Evolutionary conservation across 805 yeast genomes (phyloP).

Genomic region (Candida anglica): DNA sequence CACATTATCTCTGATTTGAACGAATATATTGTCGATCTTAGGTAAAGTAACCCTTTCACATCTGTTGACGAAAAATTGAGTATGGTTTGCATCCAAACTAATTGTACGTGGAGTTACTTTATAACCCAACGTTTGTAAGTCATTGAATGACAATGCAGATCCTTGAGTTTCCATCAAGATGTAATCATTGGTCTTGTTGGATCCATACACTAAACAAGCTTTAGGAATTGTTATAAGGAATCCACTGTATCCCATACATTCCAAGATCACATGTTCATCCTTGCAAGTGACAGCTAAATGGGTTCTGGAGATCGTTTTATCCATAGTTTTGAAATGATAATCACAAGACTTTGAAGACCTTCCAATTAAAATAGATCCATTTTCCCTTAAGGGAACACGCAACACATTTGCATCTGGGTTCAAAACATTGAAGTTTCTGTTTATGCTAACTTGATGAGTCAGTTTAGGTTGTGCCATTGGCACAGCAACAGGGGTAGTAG

Average conservation of each 20-base stretch:
- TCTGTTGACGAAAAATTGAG: conserved; percentile 55
- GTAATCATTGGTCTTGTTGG: conserved; percentile 17
- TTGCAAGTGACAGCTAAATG: conserved; percentile 54
- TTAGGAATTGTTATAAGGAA: conserved; percentile 62
- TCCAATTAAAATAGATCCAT: conserved; percentile 48
- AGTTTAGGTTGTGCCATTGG: conserved; percentile 1
- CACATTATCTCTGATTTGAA: conserved; percentile 72
- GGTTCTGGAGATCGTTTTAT: conserved; percentile 61
- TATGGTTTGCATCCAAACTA: conserved; percentile 36
- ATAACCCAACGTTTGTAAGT: conserved; percentile 7
- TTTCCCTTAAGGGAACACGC: conserved; percentile 36
- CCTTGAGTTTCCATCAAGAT: conserved; percentile 10
- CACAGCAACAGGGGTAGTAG: no score
- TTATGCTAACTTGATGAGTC: conserved; percentile 15
- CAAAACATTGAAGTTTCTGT: conserved; percentile 32
- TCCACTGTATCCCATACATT: conserved; percentile 84
- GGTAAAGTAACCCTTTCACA: conserved; percentile 68
- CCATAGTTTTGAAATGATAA: conserved; percentile 42
- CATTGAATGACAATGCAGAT: conserved; percentile 7
- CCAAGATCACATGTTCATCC: conserved; percentile 43
- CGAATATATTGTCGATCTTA: conserved; percentile 51
- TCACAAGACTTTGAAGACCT: conserved; percentile 64
- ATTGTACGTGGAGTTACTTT: conserved; percentile 28
- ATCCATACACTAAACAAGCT: conserved; percentile 27
- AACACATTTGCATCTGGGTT: conserved; percentile 27